phyloP scores from a whole-genome alignment of 2,329 filamentous ascomycete species.

The Xylariales sp. region DNA sequence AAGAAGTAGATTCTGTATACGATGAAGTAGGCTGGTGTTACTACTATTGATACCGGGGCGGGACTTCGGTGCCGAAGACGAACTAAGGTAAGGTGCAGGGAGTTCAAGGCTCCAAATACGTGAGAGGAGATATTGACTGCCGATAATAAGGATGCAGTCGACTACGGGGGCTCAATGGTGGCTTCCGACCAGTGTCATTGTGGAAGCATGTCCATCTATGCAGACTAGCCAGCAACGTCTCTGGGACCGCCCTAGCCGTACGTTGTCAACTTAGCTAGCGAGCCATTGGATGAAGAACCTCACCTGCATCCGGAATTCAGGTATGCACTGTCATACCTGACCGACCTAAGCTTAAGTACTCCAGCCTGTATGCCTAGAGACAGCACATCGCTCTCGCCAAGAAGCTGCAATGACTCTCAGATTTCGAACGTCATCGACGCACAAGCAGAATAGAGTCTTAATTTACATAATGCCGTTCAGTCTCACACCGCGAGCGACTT shows the following conservation, averaged over 20 bases:
- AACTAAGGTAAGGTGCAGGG: slow-evolving; percentile 32
- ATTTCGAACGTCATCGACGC: no score
- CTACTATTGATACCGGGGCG: slow-evolving; percentile 30
- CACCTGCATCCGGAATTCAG: slow-evolving; percentile 17
- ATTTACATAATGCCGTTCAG: no score
- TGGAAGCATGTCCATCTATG: slow-evolving; percentile 28
- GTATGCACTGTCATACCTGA: slow-evolving; percentile 18
- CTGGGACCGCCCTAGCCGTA: slow-evolving; percentile 1
- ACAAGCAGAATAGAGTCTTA: no score
- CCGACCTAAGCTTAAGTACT: no score
- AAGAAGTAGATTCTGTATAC: slow-evolving; percentile 19
- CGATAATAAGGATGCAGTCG: neutral
- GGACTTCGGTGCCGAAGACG: slow-evolving; percentile 31
- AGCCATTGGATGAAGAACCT: neutral
- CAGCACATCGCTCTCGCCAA: no score
- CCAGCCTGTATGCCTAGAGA: no score
- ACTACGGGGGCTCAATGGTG: no score
- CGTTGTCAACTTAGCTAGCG: neutral
- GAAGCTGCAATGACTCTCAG: no score
- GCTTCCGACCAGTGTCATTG: slow-evolving; percentile 31
- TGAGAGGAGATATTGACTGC: slow-evolving; percentile 43
- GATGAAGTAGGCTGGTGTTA: slow-evolving; percentile 31
- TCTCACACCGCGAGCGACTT: no score
- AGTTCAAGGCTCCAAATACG: slow-evolving; percentile 34
- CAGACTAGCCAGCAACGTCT: slow-evolving; percentile 18